Evolutionary conservation across 2,329 filamentous ascomycete species (phyloP).

Genomic region (Blastomyces gilchristii): DNA sequence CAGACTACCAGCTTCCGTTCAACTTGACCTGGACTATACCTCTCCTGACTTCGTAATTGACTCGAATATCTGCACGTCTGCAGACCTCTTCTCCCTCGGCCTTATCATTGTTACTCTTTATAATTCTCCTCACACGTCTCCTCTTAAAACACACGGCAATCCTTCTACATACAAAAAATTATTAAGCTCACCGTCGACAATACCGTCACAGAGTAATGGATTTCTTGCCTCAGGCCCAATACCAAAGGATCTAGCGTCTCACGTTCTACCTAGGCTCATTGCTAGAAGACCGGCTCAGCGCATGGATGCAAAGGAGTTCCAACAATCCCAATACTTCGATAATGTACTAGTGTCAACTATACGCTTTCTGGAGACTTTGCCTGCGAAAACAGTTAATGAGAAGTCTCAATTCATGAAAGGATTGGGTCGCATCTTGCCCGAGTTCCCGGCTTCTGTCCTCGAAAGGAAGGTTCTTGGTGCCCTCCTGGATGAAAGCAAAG

Average conservation of each 20-base stretch:
- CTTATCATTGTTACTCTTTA: slow-evolving; percentile 82
- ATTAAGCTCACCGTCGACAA: slow-evolving; percentile 65
- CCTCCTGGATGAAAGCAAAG: slow-evolving; percentile 85
- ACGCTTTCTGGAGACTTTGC: slow-evolving; percentile 81
- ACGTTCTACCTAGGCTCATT: slow-evolving; percentile 75
- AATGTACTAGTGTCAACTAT: slow-evolving; percentile 95
- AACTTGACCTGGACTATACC: slow-evolving; percentile 84
- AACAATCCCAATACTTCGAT: slow-evolving; percentile 92
- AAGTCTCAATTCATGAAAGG: slow-evolving; percentile 89
- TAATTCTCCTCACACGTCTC: slow-evolving; percentile 85
- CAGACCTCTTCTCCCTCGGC: slow-evolving; percentile 91
- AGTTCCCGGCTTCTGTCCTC: slow-evolving; percentile 86
- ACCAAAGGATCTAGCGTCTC: slow-evolving; percentile 63
- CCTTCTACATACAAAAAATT: slow-evolving; percentile 74
- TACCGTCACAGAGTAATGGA: slow-evolving; percentile 71
- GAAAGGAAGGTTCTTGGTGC: slow-evolving; percentile 90
- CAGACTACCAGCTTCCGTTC: slow-evolving; percentile 67
- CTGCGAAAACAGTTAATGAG: slow-evolving; percentile 82
- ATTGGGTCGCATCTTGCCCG: slow-evolving; percentile 72
- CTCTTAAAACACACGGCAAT: slow-evolving; percentile 71
- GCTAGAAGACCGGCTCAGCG: slow-evolving; percentile 79
- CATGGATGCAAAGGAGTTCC: slow-evolving; percentile 80
- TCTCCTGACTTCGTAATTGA: slow-evolving; percentile 93
- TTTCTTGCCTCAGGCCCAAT: slow-evolving; percentile 71
- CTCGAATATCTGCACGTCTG: slow-evolving; percentile 68